Conservation (phyloP, 768 basidiomycete species). For the Leccinum fibrillosum region DNA sequence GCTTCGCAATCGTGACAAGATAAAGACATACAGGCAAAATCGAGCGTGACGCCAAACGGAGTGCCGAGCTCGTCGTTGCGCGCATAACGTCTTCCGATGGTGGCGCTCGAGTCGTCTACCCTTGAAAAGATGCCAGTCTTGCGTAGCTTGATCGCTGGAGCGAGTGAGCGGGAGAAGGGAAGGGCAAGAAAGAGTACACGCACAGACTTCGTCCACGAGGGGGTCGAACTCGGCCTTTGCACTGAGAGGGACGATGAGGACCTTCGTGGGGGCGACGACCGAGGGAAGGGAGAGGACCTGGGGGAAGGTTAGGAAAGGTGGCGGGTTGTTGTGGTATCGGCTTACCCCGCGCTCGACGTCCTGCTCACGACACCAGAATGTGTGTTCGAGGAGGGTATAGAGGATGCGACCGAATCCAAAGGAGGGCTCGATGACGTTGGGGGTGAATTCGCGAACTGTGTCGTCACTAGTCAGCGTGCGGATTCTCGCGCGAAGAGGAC, state of each 20-base stretch:
- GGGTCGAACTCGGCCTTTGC: conserved; percentile 81
- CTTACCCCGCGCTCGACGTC: conserved; percentile 87
- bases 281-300: conserved; percentile 90
- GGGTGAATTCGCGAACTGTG: conserved; percentile 89
- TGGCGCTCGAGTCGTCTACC: conserved; percentile 93
- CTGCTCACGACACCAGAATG: conserved; percentile 91
- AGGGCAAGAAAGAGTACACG: conserved; percentile 35
- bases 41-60: conserved; percentile 93
- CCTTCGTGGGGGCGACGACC: conserved; percentile 92
- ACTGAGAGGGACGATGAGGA: conserved; percentile 92
- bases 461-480: conserved; percentile 19
- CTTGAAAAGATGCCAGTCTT: conserved; percentile 86
- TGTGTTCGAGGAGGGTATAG: conserved; percentile 91
- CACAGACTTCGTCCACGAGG: conserved; percentile 86
- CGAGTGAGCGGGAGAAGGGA: background rate
- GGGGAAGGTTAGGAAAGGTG: background rate
- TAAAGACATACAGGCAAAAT: conserved; percentile 71
- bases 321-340: conserved; percentile 5
- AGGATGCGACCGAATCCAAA: conserved; percentile 97
- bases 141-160: conserved; percentile 79
- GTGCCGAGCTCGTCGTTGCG: conserved; percentile 99
- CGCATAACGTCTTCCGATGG: conserved; percentile 96
- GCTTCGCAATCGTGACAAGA: background rate
- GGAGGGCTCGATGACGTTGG: conserved; percentile 98
- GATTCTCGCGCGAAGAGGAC: conserved; percentile 3